Conservation (phyloP, 1,284 basidiomycete species). For the Cystobasidiaceae sp. region DNA sequence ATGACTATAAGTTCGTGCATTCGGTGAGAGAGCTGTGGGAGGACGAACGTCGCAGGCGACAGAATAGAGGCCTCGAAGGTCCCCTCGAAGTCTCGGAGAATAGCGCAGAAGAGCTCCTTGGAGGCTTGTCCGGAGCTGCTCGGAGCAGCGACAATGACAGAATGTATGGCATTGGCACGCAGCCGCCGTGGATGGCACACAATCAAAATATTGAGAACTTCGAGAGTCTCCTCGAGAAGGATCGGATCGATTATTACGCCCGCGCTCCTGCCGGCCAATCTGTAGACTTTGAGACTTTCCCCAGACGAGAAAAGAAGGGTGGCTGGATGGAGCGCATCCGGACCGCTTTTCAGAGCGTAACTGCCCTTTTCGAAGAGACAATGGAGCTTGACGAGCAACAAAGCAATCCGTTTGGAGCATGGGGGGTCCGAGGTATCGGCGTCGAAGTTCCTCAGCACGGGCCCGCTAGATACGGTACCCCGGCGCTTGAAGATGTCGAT, state of each 20-base stretch:
- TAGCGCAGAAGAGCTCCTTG: constrained; percentile 30
- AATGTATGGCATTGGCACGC: constrained; percentile 32
- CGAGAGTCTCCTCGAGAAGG: constrained; percentile 20
- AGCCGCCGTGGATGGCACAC: constrained; percentile 32
- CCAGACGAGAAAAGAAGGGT: constrained; percentile 33
- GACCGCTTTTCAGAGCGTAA: constrained; percentile 46
- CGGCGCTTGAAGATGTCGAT: constrained; percentile 3
- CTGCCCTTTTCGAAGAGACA: constrained; percentile 42
- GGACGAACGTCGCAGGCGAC: constrained; percentile 72
- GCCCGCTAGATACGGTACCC: neutral
- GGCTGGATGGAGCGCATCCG: constrained; percentile 37
- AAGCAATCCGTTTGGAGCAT: constrained; percentile 58
- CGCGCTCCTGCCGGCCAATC: neutral
- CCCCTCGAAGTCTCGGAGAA: constrained; percentile 31
- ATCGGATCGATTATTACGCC: constrained; percentile 16
- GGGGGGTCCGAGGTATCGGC: constrained; percentile 49
- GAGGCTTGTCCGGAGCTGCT: constrained; percentile 38
- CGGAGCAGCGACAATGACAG: constrained; percentile 36
- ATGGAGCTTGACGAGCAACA: constrained; percentile 54
- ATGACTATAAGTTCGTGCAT: constrained; percentile 72
- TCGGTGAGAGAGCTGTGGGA: constrained; percentile 92
- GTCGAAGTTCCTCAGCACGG: constrained; percentile 32
- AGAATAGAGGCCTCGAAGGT: constrained; percentile 53
- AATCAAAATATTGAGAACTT: constrained; percentile 29
- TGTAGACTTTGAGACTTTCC: constrained; percentile 35